Percentiles rank a stretch among this genome's conserved stretches.
phyloP scores from a whole-genome alignment of 805 yeast species.

The Lipomyces yamanashiensis region DNA sequence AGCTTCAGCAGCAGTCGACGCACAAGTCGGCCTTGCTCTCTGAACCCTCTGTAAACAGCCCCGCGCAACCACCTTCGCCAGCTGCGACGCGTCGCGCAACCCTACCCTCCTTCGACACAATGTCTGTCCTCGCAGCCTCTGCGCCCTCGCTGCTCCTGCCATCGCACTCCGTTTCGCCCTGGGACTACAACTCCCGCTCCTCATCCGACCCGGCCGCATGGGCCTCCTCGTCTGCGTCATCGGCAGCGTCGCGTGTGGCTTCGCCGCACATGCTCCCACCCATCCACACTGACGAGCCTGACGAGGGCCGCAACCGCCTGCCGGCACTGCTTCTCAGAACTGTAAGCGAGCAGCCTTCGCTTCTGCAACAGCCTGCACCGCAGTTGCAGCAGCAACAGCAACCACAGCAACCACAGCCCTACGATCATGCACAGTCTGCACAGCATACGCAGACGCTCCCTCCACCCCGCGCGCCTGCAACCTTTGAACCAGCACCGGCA shows the following conservation, averaged over 20 bases:
- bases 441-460: too few species aligned
- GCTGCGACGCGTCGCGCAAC: conserved; percentile 9
- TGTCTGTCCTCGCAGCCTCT: conserved; percentile 5
- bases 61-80: background rate
- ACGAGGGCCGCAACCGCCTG: conserved; percentile 1
- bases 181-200: conserved; percentile 3
- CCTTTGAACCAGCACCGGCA: too few species aligned
- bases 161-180: background rate
- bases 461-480: too few species aligned
- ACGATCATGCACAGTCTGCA: too few species aligned
- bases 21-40: too few species aligned
- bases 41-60: background rate
- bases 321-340: background rate
- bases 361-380: background rate
- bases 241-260: background rate
- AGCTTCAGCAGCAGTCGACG: too few species aligned
- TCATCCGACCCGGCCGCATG: conserved; percentile 15
- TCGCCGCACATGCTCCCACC: background rate
- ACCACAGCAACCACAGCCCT: background rate
- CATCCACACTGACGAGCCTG: background rate
- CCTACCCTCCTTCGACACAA: conserved; percentile 10
- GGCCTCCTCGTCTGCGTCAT: background rate
- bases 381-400: conserved; percentile 2
- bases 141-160: conserved; percentile 4
- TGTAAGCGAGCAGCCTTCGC: background rate